Conservation (phyloP, 495 filamentous ascomycete species). For the Amphirosellinia nigrospora region DNA sequence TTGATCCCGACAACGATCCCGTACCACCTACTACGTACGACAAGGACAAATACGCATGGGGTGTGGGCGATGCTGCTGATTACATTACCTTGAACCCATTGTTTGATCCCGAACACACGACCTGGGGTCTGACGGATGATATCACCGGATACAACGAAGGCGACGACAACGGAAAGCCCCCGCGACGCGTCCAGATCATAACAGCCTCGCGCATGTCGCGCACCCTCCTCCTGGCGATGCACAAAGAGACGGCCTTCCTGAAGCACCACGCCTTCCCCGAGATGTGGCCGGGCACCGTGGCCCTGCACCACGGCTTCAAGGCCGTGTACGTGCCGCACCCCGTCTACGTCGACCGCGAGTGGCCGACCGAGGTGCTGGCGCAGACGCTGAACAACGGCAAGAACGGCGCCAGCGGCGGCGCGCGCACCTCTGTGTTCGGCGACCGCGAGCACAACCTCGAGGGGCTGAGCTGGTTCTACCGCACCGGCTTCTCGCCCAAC, state of each 20-base stretch:
- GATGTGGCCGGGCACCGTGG: conserved; percentile 89
- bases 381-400: conserved; percentile 82
- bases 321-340: conserved; percentile 94
- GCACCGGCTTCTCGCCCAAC: conserved; percentile 81
- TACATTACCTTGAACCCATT: conserved; percentile 92
- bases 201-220: conserved; percentile 83
- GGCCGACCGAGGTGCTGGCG: conserved; percentile 82
- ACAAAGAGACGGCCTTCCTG: conserved; percentile 78
- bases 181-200: conserved; percentile 87
- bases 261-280: conserved; percentile 93
- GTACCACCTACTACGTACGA: conserved; percentile 73
- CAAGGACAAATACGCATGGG: conserved; percentile 84
- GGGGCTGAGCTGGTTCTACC: conserved; percentile 94
- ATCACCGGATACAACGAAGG: conserved; percentile 86
- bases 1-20: conserved; percentile 71
- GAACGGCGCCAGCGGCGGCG: conserved; percentile 77
- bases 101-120: conserved; percentile 87
- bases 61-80: conserved; percentile 90
- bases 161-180: conserved; percentile 62
- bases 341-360: conserved; percentile 85
- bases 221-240: conserved; percentile 84
- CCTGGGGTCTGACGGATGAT: conserved; percentile 85
- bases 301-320: conserved; percentile 93
- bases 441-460: conserved; percentile 88
- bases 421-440: conserved; percentile 77